Evolutionary conservation across 495 filamentous ascomycete genomes (phyloP).

Genomic region (Trichoderma erinaceum): DNA sequence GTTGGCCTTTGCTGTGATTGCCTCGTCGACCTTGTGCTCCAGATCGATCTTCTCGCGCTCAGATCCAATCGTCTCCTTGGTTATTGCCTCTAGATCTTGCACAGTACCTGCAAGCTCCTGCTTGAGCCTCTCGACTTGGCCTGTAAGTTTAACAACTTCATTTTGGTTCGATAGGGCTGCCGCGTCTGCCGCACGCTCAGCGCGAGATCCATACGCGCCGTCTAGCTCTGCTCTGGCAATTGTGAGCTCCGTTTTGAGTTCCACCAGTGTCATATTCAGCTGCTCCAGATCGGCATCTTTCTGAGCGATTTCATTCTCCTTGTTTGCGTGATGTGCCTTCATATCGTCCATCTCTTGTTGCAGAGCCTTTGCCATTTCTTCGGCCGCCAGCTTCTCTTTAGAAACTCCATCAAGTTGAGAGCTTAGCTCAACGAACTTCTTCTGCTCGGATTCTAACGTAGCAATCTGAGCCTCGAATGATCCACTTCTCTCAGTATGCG

Average conservation of each 20-base stretch:
- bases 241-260: slow-evolving; percentile 83
- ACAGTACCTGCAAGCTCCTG: slow-evolving; percentile 76
- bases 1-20: slow-evolving; percentile 24
- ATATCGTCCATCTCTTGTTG: slow-evolving; percentile 27
- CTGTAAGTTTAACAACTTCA: slow-evolving; percentile 59
- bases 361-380: slow-evolving; percentile 22
- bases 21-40: slow-evolving; percentile 48
- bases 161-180: slow-evolving; percentile 59
- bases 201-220: slow-evolving; percentile 76
- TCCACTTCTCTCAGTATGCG: background rate
- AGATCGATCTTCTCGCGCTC: slow-evolving; percentile 82
- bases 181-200: slow-evolving; percentile 70
- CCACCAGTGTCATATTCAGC: slow-evolving; percentile 75
- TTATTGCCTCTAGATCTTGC: slow-evolving; percentile 80
- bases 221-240: slow-evolving; percentile 92
- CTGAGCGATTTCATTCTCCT: slow-evolving; percentile 38
- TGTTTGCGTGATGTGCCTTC: slow-evolving; percentile 16
- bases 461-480: slow-evolving; percentile 17
- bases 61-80: slow-evolving; percentile 74
- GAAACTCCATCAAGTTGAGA: slow-evolving; percentile 31
- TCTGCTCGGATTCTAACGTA: slow-evolving; percentile 22
- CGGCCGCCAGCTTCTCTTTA: slow-evolving; percentile 30
- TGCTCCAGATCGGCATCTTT: slow-evolving; percentile 63
- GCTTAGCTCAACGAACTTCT: slow-evolving; percentile 20
- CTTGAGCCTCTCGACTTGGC: slow-evolving; percentile 59